These are phyloP conservation scores for Yamadazyma sp. DNA, from an alignment of 805 yeast genomes.

Conservation along the genomic window DNA sequence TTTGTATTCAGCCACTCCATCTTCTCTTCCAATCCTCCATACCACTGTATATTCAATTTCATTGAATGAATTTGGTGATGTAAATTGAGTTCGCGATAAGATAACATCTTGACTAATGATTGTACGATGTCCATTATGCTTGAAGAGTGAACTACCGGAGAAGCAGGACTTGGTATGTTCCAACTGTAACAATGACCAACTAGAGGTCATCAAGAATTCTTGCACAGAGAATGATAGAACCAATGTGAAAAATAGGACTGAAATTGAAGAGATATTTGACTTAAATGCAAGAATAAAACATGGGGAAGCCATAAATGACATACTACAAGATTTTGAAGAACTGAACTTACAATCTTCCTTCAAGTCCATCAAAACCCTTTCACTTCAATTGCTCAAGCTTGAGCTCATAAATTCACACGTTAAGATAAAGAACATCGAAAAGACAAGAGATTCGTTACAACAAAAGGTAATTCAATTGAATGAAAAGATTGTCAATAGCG, in stretches of 20 bases:
- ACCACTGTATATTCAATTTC: too few species aligned
- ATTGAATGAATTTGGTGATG: too few species aligned
- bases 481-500: slow-evolving; percentile 12
- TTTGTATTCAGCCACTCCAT: too few species aligned
- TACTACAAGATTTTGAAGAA: neutral
- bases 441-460: slow-evolving; percentile 9
- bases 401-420: slow-evolving; percentile 16
- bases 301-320: slow-evolving; percentile 4
- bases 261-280: slow-evolving; percentile 26
- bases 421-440: slow-evolving; percentile 15
- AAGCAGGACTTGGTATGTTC: slow-evolving; percentile 20
- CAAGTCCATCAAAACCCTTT: slow-evolving; percentile 20
- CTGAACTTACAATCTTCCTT: slow-evolving; percentile 1
- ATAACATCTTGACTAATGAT: too few species aligned
- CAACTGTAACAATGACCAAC: slow-evolving; percentile 17
- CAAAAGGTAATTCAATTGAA: slow-evolving; percentile 14
- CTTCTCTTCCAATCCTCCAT: too few species aligned
- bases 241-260: slow-evolving; percentile 18
- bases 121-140: slow-evolving; percentile 19
- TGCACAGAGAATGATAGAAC: slow-evolving; percentile 23
- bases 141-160: slow-evolving; percentile 7
- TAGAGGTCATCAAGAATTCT: slow-evolving; percentile 22
- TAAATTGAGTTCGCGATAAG: too few species aligned
- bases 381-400: slow-evolving; percentile 30
- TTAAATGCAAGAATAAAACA: slow-evolving; percentile 13